Base-by-base conservation (phyloP, 768 basidiomycete genomes). In the Tricholoma hemisulphureum region DNA sequence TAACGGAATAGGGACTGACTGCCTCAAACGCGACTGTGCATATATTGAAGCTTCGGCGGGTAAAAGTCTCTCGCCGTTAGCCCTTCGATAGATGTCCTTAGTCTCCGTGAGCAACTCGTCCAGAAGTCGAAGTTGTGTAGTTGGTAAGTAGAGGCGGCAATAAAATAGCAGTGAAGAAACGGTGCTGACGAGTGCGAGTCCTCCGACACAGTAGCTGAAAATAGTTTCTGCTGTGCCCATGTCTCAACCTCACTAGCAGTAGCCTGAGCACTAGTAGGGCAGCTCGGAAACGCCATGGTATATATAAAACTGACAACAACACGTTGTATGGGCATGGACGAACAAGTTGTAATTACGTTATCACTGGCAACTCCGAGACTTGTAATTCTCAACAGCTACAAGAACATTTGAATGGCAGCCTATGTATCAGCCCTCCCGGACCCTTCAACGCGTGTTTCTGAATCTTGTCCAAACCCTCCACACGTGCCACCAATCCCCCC, bases 171-270 rank as follows among this genome's bases (percentile, higher is more conserved):
- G n/a, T 9, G 55, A 53, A 14, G 31, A 29, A n/a, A 52, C 4
- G 20, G 56, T 49, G 41, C 21, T 57, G 18, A 62, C 31, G 41
- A 59, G 41, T 9, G 52, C 51, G 35, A 60, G 59, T 3, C 53
- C 53, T 2, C 62, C 62, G 18, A 60, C 57, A 46, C 58, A 46
- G 18, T 57, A 54, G 18, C 41, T 57, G 45, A 60, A 56, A n/a
- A 53, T 41, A 56, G 56, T 31, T 16, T 46, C 26, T 11, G 48
- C 21, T 13, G 29, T 45, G 24, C 39, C 23, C 24, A 55, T 59
- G 46, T n/a, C n/a, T n/a, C n/a, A n/a, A n/a, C n/a, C n/a, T n/a
- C n/a, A n/a, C n/a, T n/a, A n/a, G n/a, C n/a, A n/a, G n/a, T n/a
- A n/a, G n/a, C n/a, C n/a, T n/a, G n/a, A n/a, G n/a, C n/a, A n/a